phyloP scores from a whole-genome alignment of 768 basidiomycete species.

The Dacryopinax primogenitus region DNA sequence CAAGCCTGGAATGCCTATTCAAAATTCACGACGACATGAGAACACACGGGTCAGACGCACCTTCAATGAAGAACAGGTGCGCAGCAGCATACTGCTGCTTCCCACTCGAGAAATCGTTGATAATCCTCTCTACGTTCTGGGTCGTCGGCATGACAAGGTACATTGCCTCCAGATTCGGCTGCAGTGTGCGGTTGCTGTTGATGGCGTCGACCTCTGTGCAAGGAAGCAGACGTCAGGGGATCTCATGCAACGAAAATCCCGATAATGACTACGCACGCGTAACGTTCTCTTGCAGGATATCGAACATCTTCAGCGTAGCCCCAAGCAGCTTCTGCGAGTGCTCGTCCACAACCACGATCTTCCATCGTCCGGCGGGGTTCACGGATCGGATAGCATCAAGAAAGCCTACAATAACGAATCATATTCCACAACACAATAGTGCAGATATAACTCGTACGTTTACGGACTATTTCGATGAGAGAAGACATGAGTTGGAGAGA shows the following conservation, averaged over 20 bases:
- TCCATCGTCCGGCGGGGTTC: slow-evolving; percentile 81
- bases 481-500: slow-evolving; percentile 11
- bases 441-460: slow-evolving; percentile 13
- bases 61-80: slow-evolving; percentile 88
- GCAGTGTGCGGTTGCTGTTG: slow-evolving; percentile 65
- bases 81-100: slow-evolving; percentile 67
- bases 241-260: too few species aligned
- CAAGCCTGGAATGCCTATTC: slow-evolving; percentile 40
- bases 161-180: slow-evolving; percentile 77
- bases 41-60: slow-evolving; percentile 31
- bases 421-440: not conserved
- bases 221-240: not conserved
- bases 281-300: slow-evolving; percentile 91
- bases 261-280: slow-evolving; percentile 87
- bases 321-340: slow-evolving; percentile 72
- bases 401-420: slow-evolving; percentile 44
- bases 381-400: slow-evolving; percentile 78
- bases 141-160: slow-evolving; percentile 91
- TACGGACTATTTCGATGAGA: slow-evolving; percentile 16
- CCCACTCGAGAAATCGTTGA: slow-evolving; percentile 61
- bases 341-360: slow-evolving; percentile 93
- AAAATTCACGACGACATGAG: not conserved
- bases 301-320: slow-evolving; percentile 81
- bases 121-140: slow-evolving; percentile 83
- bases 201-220: slow-evolving; percentile 80